Percentiles rank a stretch among this genome's conserved stretches.
Evolutionary conservation across 2,329 filamentous ascomycete genomes (phyloP).

Genomic region (Nigrospora osmanthi): DNA sequence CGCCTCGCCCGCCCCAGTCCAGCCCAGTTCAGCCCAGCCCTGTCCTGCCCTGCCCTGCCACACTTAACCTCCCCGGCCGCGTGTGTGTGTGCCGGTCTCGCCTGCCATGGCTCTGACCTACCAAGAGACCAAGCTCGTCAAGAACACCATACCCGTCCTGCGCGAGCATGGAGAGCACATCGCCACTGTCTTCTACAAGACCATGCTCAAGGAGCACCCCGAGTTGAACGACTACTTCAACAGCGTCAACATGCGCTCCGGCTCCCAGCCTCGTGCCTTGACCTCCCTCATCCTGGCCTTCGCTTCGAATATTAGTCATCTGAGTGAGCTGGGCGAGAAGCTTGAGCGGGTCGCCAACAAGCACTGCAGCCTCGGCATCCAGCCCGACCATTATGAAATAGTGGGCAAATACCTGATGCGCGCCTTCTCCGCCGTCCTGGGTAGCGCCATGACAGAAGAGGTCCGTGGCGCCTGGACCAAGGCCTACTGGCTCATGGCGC

Average conservation of each 20-base stretch:
- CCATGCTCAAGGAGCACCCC: slow-evolving; percentile 57
- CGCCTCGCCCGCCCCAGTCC: no score
- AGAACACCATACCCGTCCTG: slow-evolving; percentile 62
- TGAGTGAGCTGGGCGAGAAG: slow-evolving; percentile 43
- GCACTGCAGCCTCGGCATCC: slow-evolving; percentile 63
- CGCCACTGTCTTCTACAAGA: slow-evolving; percentile 64
- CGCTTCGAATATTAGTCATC: slow-evolving; percentile 61
- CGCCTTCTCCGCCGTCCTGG: slow-evolving; percentile 60
- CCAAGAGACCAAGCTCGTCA: slow-evolving; percentile 57
- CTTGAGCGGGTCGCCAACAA: slow-evolving; percentile 60
- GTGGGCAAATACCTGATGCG: slow-evolving; percentile 62
- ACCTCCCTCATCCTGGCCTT: slow-evolving; percentile 62
- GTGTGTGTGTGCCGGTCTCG: no score
- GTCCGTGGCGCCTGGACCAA: slow-evolving; percentile 61
- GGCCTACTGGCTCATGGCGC: slow-evolving; percentile 66
- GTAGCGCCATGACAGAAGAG: slow-evolving; percentile 55
- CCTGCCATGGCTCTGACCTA: slow-evolving; percentile 30
- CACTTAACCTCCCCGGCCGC: no score
- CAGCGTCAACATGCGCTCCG: slow-evolving; percentile 53
- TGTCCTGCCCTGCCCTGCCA: no score
- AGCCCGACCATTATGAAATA: slow-evolving; percentile 61
- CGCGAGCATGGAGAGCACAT: slow-evolving; percentile 60
- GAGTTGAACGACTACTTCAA: slow-evolving; percentile 67
- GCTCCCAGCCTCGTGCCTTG: slow-evolving; percentile 53
- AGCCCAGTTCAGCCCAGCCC: no score